A percentile compares a stretch with the other conserved stretches of the same genome.
These are phyloP conservation scores for Talaromyces marneffei DNA, from an alignment of 2,329 filamentous ascomycete genomes.

Conservation along the genomic window DNA sequence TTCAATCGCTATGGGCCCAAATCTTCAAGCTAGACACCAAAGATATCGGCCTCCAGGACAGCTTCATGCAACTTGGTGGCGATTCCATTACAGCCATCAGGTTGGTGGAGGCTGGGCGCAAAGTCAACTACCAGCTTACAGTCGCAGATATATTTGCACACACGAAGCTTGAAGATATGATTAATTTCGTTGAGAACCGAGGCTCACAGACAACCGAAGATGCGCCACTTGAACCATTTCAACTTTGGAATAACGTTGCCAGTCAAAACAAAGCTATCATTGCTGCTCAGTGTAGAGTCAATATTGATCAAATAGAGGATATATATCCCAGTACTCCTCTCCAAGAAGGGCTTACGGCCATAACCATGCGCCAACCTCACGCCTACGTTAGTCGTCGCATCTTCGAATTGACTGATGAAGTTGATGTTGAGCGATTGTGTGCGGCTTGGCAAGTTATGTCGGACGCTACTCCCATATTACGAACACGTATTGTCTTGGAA, in stretches of 20 bases:
- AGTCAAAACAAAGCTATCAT: background rate
- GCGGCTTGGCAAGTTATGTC: background rate
- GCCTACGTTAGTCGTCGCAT: conserved; percentile 43
- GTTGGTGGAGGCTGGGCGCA: conserved; percentile 37
- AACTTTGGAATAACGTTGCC: background rate
- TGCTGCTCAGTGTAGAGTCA: background rate
- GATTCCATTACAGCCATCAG: conserved; percentile 19
- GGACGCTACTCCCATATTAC: background rate
- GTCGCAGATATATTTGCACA: conserved; percentile 41
- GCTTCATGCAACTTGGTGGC: conserved; percentile 13
- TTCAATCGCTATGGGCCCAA: conserved; percentile 40
- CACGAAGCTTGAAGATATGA: conserved; percentile 7
- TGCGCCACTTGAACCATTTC: background rate
- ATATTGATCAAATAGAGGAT: conserved; percentile 27
- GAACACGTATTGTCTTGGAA: conserved; percentile 28
- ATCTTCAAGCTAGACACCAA: conserved; percentile 39
- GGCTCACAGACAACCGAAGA: background rate
- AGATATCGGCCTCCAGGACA: conserved; percentile 10
- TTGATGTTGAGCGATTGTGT: conserved; percentile 37
- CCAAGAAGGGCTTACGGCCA: conserved; percentile 41
- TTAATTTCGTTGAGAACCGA: background rate
- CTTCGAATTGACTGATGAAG: conserved; percentile 29
- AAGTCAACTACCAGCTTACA: conserved; percentile 32
- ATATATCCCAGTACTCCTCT: conserved; percentile 39
- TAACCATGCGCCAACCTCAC: conserved; percentile 39